Base-by-base conservation (phyloP, 148 eudicot genomes). In the Camellia japonica region DNA sequence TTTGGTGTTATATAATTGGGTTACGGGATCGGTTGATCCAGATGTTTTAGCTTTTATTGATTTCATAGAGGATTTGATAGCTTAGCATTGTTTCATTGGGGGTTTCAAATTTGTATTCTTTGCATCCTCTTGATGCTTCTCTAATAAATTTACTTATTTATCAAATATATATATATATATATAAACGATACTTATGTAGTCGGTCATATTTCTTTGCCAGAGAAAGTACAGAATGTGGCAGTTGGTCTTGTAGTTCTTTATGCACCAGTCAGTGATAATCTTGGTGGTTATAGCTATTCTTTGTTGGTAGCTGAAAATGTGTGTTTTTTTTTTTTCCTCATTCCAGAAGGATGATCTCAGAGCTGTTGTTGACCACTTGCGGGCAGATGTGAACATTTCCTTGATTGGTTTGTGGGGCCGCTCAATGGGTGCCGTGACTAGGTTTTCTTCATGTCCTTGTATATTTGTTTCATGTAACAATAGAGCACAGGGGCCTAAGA, bases 401-500 rank as follows among this genome's bases (percentile, higher is more conserved):
- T 87, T 94, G 82, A 93, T 96, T 88, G 99, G 97, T 72, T 86
- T 96, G 82, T 96, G 99, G 99, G 99, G 99, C 69, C 98, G 99
- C 68, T 96, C 99, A 16, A 96, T 96, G 99, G 99, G 99, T 81
- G 95, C 99, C 80, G 99, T 96, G 63, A 92, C 99, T 69, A 91
- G 99, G 99, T 94, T 69, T 18, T 30, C 68, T 55, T 56, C 77
- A 16, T 78, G 54, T 56, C 46, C 66, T 44, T 83, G 58, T 75
- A 63, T 67, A 79, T 55, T 55, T 74, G 12, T 0, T 74, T 52
- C 7, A 20, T 19, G 13, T 9, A 30, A 20, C 38, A 56, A 78
- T 42, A 42, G 54, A 61, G 20, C 2, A 12, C 13, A 20, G 15
- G 51, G 9, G 14, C 19, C 41, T 43, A 23, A 70, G n/a, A 23